phyloP scores from a whole-genome alignment of 2,329 filamentous ascomycete genomes.

The Botrytis tulipae region DNA sequence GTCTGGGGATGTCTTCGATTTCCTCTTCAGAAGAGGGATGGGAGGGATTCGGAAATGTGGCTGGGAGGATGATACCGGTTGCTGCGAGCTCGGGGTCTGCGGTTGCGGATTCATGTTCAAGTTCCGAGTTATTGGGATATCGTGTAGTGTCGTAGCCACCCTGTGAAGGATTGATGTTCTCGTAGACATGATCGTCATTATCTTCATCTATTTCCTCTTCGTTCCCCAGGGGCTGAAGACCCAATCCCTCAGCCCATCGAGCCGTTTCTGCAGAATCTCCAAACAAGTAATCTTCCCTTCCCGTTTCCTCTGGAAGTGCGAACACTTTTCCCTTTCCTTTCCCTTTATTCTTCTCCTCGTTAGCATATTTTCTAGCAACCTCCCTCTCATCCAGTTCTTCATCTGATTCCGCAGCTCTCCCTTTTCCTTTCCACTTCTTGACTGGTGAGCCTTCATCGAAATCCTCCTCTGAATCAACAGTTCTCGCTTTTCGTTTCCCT shows the following conservation, averaged over 20 bases:
- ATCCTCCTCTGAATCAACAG: neutral
- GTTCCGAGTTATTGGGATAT: neutral
- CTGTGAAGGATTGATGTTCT: fast-evolving
- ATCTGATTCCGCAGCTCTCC: neutral
- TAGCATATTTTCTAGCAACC: neutral
- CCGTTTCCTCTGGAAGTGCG: neutral
- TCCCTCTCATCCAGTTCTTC: neutral
- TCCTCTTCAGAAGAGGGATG: neutral
- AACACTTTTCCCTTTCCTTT: neutral
- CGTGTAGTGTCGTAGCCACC: neutral
- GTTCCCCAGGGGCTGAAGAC: neutral
- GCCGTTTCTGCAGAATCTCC: neutral
- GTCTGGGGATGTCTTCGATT: neutral
- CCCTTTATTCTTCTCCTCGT: neutral
- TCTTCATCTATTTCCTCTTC: neutral
- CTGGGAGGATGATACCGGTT: neutral
- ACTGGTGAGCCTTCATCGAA: neutral
- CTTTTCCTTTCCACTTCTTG: conserved; percentile 15
- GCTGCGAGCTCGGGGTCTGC: neutral
- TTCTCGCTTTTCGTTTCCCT: neutral
- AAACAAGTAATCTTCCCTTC: neutral
- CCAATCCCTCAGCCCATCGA: neutral
- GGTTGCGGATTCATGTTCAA: neutral
- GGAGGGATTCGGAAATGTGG: neutral
- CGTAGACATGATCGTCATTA: neutral